Percentiles rank a stretch among this genome's conserved stretches.
phyloP scores from a whole-genome alignment of 495 filamentous ascomycete species.

The Arthonia radiata region DNA sequence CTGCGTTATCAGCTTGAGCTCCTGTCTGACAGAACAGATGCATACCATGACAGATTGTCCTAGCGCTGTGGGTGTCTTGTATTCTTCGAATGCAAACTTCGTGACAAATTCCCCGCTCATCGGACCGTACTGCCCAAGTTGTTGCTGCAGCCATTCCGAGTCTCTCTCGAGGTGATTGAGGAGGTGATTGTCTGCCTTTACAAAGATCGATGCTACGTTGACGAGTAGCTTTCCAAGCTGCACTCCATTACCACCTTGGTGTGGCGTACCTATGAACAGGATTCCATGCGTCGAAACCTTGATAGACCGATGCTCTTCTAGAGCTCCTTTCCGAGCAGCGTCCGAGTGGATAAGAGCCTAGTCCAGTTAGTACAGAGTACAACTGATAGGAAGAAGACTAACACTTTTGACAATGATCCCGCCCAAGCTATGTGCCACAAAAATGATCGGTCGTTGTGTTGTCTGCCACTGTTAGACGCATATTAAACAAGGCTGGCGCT shows the following conservation, averaged over 20 bases:
- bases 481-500: too few relatives aligned
- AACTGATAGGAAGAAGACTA: slow-evolving; percentile 1
- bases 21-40: slow-evolving; percentile 2
- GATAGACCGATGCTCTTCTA: slow-evolving; percentile 7
- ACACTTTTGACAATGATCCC: slow-evolving; percentile 8
- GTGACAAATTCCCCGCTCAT: slow-evolving; percentile 12
- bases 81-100: slow-evolving; percentile 11
- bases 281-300: slow-evolving; percentile 6
- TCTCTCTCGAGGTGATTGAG: slow-evolving; percentile 12
- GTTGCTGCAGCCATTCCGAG: slow-evolving; percentile 13
- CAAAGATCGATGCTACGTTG: slow-evolving; percentile 14
- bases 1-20: slow-evolving; percentile 5
- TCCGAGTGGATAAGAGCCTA: slow-evolving; percentile 8
- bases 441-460: slow-evolving; percentile 8
- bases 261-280: slow-evolving; percentile 9
- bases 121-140: slow-evolving; percentile 11
- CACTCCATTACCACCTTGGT: slow-evolving; percentile 10
- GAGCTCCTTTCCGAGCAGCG: slow-evolving; percentile 5
- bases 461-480: too few relatives aligned
- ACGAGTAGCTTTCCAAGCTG: slow-evolving; percentile 8
- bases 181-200: slow-evolving; percentile 8
- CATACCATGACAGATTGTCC: slow-evolving; percentile 8
- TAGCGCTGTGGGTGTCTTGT: slow-evolving; percentile 6
- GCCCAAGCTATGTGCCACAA: slow-evolving; percentile 9
- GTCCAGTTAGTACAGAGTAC: slow-evolving; percentile 1